phyloP scores from a whole-genome alignment of 2,329 filamentous ascomycete species.

The Verticillium tricorpus region DNA sequence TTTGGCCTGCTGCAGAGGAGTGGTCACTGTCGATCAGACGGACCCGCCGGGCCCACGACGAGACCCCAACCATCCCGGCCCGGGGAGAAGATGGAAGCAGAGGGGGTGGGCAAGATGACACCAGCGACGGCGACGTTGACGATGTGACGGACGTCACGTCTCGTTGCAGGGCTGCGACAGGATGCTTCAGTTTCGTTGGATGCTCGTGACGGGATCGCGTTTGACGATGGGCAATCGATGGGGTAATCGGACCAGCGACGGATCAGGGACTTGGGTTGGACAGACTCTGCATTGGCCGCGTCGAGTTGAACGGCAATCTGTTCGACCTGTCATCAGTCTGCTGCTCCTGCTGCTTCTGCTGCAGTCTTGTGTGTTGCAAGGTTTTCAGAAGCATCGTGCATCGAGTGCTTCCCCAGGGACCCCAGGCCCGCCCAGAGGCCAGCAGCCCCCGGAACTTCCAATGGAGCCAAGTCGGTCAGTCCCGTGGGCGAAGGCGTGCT shows the following conservation, averaged over 20 bases:
- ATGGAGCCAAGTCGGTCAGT: conserved; percentile 1
- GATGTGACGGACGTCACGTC: background rate
- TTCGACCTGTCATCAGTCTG: too few relatives aligned
- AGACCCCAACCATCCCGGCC: background rate
- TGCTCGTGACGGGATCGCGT: background rate
- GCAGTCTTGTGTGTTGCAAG: background rate
- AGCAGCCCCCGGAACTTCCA: background rate
- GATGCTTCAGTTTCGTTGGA: background rate
- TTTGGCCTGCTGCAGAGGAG: background rate
- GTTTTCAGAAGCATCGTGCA: background rate
- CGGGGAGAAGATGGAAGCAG: background rate
- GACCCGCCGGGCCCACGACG: background rate
- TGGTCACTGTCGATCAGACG: background rate
- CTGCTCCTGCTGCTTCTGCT: background rate
- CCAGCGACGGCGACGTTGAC: background rate
- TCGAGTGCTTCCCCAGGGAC: background rate
- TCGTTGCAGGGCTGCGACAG: background rate
- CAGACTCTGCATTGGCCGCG: background rate
- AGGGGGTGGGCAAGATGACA: background rate
- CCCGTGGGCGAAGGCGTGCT: conserved; percentile 8
- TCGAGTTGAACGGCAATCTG: background rate
- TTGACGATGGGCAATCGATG: background rate
- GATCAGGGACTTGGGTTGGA: background rate
- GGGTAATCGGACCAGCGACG: background rate
- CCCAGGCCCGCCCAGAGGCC: background rate